Evolutionary conservation across 371 early-diverging fungal genomes (phyloP).

Genomic region (Mucor circinelloides): DNA sequence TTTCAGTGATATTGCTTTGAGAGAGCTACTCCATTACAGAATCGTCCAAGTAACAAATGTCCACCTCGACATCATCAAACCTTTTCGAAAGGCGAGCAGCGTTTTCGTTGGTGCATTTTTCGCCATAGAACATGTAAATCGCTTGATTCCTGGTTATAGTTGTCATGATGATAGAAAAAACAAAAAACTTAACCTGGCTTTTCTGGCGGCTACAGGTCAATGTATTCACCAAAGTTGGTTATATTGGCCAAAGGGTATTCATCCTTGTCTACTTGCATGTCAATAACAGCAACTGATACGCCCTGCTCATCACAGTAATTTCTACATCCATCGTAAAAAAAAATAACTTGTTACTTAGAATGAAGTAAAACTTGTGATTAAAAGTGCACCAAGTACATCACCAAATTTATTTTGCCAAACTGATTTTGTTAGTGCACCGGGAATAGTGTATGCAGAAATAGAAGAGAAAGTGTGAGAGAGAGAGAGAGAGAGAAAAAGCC

Average conservation of each 20-base stretch:
- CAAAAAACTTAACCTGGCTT: conserved; percentile 4
- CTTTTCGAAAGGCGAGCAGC: too few relatives aligned
- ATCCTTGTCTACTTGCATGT: conserved; percentile 4
- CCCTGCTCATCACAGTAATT: not conserved
- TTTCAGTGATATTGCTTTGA: too few relatives aligned
- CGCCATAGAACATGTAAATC: too few relatives aligned
- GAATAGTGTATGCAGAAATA: not conserved
- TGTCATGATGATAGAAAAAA: too few relatives aligned
- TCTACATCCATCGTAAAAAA: not conserved
- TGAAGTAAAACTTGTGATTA: not conserved
- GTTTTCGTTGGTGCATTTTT: too few relatives aligned
- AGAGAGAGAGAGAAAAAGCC: not conserved
- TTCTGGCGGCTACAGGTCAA: conserved; percentile 9
- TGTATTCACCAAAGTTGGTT: not conserved
- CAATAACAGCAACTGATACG: not conserved
- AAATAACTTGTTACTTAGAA: not conserved
- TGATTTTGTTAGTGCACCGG: too few relatives aligned
- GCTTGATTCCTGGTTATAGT: too few relatives aligned
- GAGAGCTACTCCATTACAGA: too few relatives aligned
- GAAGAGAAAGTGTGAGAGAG: not conserved
- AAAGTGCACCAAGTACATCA: not conserved
- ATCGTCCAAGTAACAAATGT: too few relatives aligned
- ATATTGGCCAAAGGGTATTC: conserved; percentile 7
- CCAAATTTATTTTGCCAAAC: not conserved
- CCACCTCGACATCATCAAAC: too few relatives aligned